Conservation (phyloP, 2,329 filamentous ascomycete species). For the Phoma herbarum region DNA sequence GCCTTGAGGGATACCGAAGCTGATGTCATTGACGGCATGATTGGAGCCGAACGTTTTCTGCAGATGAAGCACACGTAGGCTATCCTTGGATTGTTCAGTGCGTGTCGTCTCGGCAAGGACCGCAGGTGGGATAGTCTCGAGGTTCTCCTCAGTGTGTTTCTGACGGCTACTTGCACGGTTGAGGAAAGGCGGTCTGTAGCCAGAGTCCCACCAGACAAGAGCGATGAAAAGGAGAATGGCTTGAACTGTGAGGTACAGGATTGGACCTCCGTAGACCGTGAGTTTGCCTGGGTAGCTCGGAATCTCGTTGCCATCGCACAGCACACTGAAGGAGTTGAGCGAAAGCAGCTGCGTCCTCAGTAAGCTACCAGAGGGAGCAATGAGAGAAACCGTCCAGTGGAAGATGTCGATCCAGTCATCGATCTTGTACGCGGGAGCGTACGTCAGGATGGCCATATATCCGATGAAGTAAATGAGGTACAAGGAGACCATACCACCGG, state of each 20-base stretch:
- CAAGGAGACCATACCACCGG: constrained; percentile 72
- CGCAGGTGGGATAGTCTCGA: constrained; percentile 61
- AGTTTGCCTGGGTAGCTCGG: constrained; percentile 75
- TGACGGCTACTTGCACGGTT: constrained; percentile 47
- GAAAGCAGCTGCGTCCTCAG: constrained; percentile 77
- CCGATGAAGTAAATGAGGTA: constrained; percentile 60
- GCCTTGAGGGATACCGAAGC: constrained; percentile 79
- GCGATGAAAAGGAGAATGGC: constrained; percentile 73
- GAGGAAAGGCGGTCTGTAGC: constrained; percentile 65
- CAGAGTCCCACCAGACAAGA: constrained; percentile 82
- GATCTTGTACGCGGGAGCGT: constrained; percentile 73
- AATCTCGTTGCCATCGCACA: constrained; percentile 71
- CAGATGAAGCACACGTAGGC: constrained; percentile 80
- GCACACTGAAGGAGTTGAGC: constrained; percentile 83
- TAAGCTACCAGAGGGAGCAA: constrained; percentile 81
- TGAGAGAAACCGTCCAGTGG: constrained; percentile 76
- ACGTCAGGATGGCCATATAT: constrained; percentile 72
- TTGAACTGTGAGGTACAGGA: constrained; percentile 82
- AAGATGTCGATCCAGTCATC: constrained; percentile 73
- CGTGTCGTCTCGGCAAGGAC: constrained; percentile 71
- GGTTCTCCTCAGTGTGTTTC: constrained; percentile 55
- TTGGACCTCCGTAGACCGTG: constrained; percentile 80
- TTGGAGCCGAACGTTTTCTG: constrained; percentile 81
- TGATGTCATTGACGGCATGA: constrained; percentile 83
- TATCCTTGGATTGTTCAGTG: constrained; percentile 69